These are phyloP conservation scores for Austroboletus niveus DNA, from an alignment of 1,284 basidiomycete genomes.

Conservation along the genomic window DNA sequence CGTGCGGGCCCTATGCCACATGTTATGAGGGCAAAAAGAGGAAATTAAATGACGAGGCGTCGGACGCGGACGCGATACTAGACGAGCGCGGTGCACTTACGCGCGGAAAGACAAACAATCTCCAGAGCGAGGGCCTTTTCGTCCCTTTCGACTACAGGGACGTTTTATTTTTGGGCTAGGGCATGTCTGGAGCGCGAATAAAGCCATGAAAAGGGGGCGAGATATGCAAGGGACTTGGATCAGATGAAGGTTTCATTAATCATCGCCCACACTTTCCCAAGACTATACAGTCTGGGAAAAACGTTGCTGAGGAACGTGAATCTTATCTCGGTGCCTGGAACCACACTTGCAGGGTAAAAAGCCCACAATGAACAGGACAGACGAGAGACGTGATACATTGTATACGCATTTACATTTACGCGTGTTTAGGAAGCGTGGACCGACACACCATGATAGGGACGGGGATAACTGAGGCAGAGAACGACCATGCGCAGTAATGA, in stretches of 20 bases:
- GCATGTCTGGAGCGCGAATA: too few species aligned
- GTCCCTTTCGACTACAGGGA: neutral
- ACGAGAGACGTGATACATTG: neutral
- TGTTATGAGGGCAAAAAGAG: neutral
- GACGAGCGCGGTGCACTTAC: neutral
- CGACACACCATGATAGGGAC: neutral
- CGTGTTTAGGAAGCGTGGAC: constrained; percentile 3
- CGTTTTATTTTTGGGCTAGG: neutral
- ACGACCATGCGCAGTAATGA: constrained; percentile 1
- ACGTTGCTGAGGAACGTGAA: neutral
- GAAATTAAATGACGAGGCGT: neutral
- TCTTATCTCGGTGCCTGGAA: constrained; percentile 20
- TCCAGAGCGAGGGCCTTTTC: neutral
- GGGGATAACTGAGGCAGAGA: constrained; percentile 4
- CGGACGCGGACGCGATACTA: neutral
- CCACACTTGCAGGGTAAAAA: neutral
- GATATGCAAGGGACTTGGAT: neutral
- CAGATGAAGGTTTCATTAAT: neutral
- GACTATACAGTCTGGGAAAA: constrained; percentile 14
- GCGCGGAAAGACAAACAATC: neutral
- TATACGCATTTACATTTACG: neutral
- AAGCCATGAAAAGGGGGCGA: neutral
- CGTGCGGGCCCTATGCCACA: neutral
- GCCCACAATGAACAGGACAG: neutral
- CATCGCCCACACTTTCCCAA: neutral